A percentile compares a stretch with the other conserved stretches of the same genome.
These are phyloP conservation scores for Camellia lanceoleosa DNA, from an alignment of 148 eudicot species.

Conservation along the genomic window DNA sequence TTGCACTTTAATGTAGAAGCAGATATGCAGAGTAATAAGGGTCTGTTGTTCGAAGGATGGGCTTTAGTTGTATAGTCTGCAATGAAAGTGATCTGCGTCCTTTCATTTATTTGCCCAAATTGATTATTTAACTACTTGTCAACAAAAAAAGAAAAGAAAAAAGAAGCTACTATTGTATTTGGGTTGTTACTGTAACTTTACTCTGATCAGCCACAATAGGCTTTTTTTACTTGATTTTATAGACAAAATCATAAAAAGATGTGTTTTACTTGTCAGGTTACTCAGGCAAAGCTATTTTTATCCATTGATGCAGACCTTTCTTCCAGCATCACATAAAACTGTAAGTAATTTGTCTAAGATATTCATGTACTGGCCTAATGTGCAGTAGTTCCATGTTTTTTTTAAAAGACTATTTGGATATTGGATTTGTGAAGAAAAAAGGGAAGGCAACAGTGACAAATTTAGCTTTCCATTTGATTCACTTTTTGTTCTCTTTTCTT, in stretches of 20 bases:
- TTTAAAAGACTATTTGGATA: no score
- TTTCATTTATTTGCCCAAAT: not conserved
- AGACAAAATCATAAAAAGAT: not conserved
- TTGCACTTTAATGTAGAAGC: not conserved
- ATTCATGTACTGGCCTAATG: not conserved
- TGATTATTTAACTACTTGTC: not conserved
- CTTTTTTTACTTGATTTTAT: not conserved
- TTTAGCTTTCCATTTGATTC: no score
- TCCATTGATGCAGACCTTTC: not conserved
- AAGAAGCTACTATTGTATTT: not conserved
- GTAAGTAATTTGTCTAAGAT: slow-evolving; percentile 12
- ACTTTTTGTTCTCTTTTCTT: no score
- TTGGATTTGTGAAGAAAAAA: no score
- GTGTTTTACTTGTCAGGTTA: slow-evolving; percentile 13
- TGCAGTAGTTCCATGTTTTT: not conserved
- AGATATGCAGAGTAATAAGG: not conserved
- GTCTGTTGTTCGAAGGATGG: not conserved
- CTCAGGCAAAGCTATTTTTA: slow-evolving; percentile 3
- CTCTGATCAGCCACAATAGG: not conserved
- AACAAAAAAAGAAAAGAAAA: no score
- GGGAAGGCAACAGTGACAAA: no score
- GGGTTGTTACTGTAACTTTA: not conserved
- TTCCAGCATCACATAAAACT: not conserved
- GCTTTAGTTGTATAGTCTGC: not conserved
- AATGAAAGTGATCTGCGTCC: not conserved